Percentiles rank a stretch among this genome's conserved stretches.
phyloP scores from a whole-genome alignment of 768 basidiomycete genomes.

The Xerocomus spinulosus region DNA sequence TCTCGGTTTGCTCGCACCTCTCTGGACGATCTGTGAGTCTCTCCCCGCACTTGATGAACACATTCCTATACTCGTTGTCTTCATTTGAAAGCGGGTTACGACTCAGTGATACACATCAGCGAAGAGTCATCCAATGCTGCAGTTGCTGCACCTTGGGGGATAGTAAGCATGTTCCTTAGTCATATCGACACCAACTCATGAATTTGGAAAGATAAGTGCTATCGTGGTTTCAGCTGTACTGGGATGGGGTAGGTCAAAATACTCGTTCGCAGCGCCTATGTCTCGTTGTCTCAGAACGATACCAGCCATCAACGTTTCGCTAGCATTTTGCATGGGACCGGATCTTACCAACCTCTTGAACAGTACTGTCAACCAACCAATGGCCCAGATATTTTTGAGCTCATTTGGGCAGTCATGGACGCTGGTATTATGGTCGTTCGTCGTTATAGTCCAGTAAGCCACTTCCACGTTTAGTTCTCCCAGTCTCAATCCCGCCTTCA shows the following conservation, averaged over 20 bases:
- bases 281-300: not conserved
- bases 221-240: constrained; percentile 43
- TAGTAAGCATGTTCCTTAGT: constrained; percentile 31
- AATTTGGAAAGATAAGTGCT: constrained; percentile 24
- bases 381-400: constrained; percentile 38
- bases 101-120: constrained; percentile 47
- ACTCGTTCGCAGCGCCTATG: not conserved
- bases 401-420: constrained; percentile 39
- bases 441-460: constrained; percentile 44
- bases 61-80: not conserved
- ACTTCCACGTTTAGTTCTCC: not conserved
- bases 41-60: not conserved
- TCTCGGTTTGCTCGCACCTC: constrained; percentile 43
- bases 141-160: constrained; percentile 52
- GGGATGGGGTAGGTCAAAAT: constrained; percentile 35
- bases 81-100: constrained; percentile 35
- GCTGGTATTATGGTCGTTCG: constrained; percentile 48
- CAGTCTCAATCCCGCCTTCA: constrained; percentile 4
- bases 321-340: constrained; percentile 55
- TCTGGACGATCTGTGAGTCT: constrained; percentile 36
- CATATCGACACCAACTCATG: not conserved
- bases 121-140: constrained; percentile 53
- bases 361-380: constrained; percentile 34
- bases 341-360: constrained; percentile 37
- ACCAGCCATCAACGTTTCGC: constrained; percentile 45